Base-by-base conservation (phyloP, 2,329 filamentous ascomycete genomes). In the Fusarium floridanum region DNA sequence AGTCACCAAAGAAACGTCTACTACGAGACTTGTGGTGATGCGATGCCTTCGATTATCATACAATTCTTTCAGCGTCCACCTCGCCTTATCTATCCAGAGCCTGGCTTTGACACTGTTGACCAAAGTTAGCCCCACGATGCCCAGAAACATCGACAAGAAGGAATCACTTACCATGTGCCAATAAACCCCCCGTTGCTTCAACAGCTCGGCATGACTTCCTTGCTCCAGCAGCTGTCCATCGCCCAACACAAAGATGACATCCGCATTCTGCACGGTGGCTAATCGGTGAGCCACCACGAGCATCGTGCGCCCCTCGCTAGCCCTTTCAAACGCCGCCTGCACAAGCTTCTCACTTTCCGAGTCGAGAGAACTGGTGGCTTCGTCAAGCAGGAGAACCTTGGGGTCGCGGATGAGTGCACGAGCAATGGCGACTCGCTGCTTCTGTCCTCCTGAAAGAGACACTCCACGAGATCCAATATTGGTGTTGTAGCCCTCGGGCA, bases 161-260 rank as follows among this genome's bases (percentile, higher is more conserved):
- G 4, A 48, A 29, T 10, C 11, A 84, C 87, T 80, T 73, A 90
- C 88, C 88, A 90, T 90, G 65, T 88, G 84, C 86, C 87, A 90
- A 70, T 90, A 90, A 7, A 88, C 84, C 1, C 88, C 88, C 76
- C 80, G 86, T 81, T 84, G 84, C 80, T 81, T 85, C 70, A 90
- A 70, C 68, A 91, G 75, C 76, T 90, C 89, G 2, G 68, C 67
- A 70, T 91, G 88, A 20, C 78, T 89, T 12, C 88, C 89, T 78
- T 86, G 83, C 80, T 90, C 89, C 12, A 90, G 78, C 50, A 90
- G 83, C 74, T 85, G 88, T 27, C 92, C 83, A 70, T 91, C 88
- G 12, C 93, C 92, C 57, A 97, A 89, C 0, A 96, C 93, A 76
- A 94, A 94, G 48, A 95, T 95, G n/a, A 91, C 85, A 80, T 96